A percentile compares a stretch with the other conserved stretches of the same genome.
These are phyloP conservation scores for Rosa multiflora DNA, from an alignment of 306 rosid species.

Conservation along the genomic window DNA sequence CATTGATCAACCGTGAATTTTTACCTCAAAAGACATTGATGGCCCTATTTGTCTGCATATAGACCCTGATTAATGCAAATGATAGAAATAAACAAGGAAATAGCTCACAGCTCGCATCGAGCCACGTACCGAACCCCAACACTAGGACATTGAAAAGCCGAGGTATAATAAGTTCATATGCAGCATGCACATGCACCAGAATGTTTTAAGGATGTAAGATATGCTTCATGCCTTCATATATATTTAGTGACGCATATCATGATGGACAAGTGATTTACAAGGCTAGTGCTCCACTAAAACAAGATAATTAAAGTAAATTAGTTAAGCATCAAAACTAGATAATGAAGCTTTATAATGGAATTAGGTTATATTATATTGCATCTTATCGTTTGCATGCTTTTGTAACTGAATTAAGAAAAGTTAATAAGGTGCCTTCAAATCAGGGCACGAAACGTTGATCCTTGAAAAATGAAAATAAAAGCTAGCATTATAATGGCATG, in stretches of 20 bases:
- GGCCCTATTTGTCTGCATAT: neutral
- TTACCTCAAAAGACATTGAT: neutral
- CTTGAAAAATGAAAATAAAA: neutral
- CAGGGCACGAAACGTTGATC: neutral
- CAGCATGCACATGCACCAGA: neutral
- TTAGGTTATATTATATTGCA: too few relatives aligned
- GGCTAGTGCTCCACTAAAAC: conserved; percentile 11
- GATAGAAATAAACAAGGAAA: neutral
- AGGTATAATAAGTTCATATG: neutral
- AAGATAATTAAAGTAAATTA: neutral
- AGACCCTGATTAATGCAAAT: neutral
- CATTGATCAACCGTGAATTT: neutral
- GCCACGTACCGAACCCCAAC: neutral
- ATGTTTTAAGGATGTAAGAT: neutral
- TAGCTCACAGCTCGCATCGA: neutral
- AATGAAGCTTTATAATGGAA: too few relatives aligned
- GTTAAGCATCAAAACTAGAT: too few relatives aligned
- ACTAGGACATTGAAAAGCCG: neutral
- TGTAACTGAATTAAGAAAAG: neutral
- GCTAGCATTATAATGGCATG: neutral
- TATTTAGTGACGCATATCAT: neutral
- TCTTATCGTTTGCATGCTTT: neutral
- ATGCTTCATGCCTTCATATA: neutral
- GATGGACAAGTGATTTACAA: neutral
- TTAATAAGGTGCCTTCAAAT: neutral